Base-by-base conservation (phyloP, 2,329 filamentous ascomycete genomes). In the Elsinoe australis region DNA sequence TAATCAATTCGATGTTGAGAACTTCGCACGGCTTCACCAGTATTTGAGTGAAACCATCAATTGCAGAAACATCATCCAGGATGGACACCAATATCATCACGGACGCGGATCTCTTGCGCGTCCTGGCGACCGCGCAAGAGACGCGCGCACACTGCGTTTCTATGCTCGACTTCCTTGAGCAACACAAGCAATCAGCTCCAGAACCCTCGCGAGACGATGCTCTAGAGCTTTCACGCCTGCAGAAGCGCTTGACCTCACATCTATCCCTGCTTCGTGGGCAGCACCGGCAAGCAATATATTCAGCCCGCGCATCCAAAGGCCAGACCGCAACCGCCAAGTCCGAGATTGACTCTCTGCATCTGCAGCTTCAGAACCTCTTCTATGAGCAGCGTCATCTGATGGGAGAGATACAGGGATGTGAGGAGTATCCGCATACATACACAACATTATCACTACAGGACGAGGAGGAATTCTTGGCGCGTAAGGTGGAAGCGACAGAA, bases 341-440 rank as follows among this genome's bases (percentile, higher is more conserved):
- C 59, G 87, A 95, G 67, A 87, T 96, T 54, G 92, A 98, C 63
- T 80, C 83, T 42, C 73, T 98, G 52, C 89, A 96, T 63, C 74
- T 98, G 29, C 86, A 94, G 61, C 74, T 98, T 49, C 90, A 96
- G 67, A 98, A 98, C 61, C 71, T 98, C 5, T 94, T 92, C 65
- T 98, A 98, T 62, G 90, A 98, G 66, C 89, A 96, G 69, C 76
- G 87, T 48, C 88, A 95, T 65, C 71, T 98, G 48, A 80, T 85
- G 54, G 86, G 86, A 41, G 92, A 98, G 67, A 96, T 98, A 52
- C 73, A 79, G 0, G 87, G 86, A 6, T 96, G 92, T 64, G 86
- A 95, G 62, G 84, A 82, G 45, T 95, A 94, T 49, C 90, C 85
- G 55, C 90, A 98, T 69, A 87, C 85, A 54, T 95, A 95, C 64